These are phyloP conservation scores for Chlorophyllum brunneum DNA, from an alignment of 768 basidiomycete species.

Conservation along the genomic window DNA sequence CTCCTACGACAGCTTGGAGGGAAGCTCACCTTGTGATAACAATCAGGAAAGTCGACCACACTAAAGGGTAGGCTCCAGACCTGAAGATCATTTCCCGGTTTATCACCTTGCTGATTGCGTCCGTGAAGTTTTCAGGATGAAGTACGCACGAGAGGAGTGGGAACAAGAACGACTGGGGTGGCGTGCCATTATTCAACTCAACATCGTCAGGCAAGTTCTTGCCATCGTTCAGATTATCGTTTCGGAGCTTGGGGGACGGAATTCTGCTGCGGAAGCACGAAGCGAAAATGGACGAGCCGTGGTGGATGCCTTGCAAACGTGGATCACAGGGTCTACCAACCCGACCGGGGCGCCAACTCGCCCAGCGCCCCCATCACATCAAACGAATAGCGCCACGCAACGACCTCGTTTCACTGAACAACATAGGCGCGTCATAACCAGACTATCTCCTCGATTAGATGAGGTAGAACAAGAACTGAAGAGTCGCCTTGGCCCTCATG, in stretches of 20 bases:
- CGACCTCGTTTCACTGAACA: constrained; percentile 43
- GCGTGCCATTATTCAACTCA: constrained; percentile 77
- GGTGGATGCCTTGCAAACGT: neutral
- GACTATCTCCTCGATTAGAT: constrained; percentile 54
- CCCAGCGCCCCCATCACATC: constrained; percentile 12
- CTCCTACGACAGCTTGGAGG: constrained; percentile 5
- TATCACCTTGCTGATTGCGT: constrained; percentile 1
- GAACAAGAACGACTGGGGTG: constrained; percentile 66
- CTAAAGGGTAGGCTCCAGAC: constrained; percentile 51
- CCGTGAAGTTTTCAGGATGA: constrained; percentile 65
- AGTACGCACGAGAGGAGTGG: constrained; percentile 61
- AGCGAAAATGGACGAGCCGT: neutral
- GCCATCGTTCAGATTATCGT: constrained; percentile 60
- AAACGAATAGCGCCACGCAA: no score
- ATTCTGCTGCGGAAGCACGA: neutral
- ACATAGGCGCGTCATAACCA: constrained; percentile 51
- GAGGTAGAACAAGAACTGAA: constrained; percentile 63
- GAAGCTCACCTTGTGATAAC: constrained; percentile 2
- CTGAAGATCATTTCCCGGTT: neutral
- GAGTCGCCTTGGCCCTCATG: constrained; percentile 42
- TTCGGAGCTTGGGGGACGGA: constrained; percentile 36
- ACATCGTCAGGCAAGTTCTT: constrained; percentile 70
- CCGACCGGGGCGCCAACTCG: neutral
- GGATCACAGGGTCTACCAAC: neutral
- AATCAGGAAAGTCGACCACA: constrained; percentile 64